phyloP scores from a whole-genome alignment of 352 stramenopile genomes.

The Phytophthora colocasiae region DNA sequence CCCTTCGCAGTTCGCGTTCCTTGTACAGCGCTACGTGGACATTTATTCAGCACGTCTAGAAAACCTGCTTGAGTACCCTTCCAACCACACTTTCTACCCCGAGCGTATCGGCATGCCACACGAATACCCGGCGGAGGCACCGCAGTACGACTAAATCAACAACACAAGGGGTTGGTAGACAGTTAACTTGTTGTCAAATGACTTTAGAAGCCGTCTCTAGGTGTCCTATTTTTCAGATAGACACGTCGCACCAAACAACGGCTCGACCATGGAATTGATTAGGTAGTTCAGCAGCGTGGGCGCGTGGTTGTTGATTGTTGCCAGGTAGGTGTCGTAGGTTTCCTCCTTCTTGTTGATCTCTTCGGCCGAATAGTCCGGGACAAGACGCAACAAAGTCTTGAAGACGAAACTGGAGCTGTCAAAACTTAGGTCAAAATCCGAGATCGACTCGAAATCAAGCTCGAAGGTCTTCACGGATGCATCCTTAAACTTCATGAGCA shows the following conservation, averaged over 20 bases:
- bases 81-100: slow-evolving; percentile 88
- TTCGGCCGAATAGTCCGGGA: slow-evolving; percentile 20
- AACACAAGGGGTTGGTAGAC: neutral
- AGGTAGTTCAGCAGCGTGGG: neutral
- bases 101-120: slow-evolving; percentile 69
- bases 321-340: neutral
- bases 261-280: neutral
- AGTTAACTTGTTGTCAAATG: neutral
- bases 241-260: neutral
- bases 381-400: slow-evolving; percentile 32
- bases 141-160: slow-evolving; percentile 6
- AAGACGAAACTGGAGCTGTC: slow-evolving; percentile 43
- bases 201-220: neutral
- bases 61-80: slow-evolving; percentile 85
- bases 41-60: slow-evolving; percentile 89
- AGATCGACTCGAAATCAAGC: slow-evolving; percentile 49
- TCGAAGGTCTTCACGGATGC: slow-evolving; percentile 38
- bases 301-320: neutral
- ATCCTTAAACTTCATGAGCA: slow-evolving; percentile 40
- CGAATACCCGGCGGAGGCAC: slow-evolving; percentile 37
- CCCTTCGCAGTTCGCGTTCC: slow-evolving; percentile 88
- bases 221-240: neutral
- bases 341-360: neutral
- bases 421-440: slow-evolving; percentile 52
- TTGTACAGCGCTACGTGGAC: slow-evolving; percentile 88